Evolutionary conservation across 2,329 filamentous ascomycete species (phyloP), one percentile per base, ranked within the genome.

Genomic region (Ophiostoma angusticollis): DNA sequence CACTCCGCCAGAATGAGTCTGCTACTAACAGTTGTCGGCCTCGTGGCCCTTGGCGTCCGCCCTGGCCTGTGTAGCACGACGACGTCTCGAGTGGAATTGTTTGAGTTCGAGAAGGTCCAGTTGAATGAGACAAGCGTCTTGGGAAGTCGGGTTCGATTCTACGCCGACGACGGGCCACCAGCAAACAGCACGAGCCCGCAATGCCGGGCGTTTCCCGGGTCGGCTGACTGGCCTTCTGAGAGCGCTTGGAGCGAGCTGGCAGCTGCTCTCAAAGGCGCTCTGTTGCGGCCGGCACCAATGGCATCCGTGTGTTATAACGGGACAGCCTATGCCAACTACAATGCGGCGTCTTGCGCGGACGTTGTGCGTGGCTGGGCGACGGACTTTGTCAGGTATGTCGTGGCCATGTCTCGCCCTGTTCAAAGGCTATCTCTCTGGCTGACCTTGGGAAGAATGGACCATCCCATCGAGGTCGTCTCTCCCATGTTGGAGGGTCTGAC

Each of bases 391-490:
- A 35, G 39, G 17, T n/a, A n/a, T n/a, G n/a, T n/a, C n/a, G n/a
- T n/a, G n/a, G n/a, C n/a, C n/a, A n/a, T n/a, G n/a, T n/a, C n/a
- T n/a, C n/a, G n/a, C n/a, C n/a, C n/a, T n/a, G n/a, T n/a, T n/a
- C n/a, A n/a, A n/a, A n/a, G n/a, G n/a, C n/a, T n/a, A n/a, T n/a
- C n/a, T n/a, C n/a, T n/a, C n/a, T n/a, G n/a, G n/a, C n/a, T n/a
- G n/a, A n/a, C n/a, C n/a, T n/a, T n/a, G n/a, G n/a, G n/a, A n/a
- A n/a, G n/a, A n/a, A 41, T 41, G 39, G 35, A 47, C 9, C 55
- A 63, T 31, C 60, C 60, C 3, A 56, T 58, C 9, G 62, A 59
- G 4, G 49, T 58, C 22, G 61, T 60, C 53, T 61, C 52, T 36
- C 57, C 60, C 5, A 32, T 63, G 4, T 62, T 54, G 42, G 50